A percentile compares a stretch with the other conserved stretches of the same genome.
Conservation (phyloP, 768 basidiomycete genomes). For the Tulasnella sp. region DNA sequence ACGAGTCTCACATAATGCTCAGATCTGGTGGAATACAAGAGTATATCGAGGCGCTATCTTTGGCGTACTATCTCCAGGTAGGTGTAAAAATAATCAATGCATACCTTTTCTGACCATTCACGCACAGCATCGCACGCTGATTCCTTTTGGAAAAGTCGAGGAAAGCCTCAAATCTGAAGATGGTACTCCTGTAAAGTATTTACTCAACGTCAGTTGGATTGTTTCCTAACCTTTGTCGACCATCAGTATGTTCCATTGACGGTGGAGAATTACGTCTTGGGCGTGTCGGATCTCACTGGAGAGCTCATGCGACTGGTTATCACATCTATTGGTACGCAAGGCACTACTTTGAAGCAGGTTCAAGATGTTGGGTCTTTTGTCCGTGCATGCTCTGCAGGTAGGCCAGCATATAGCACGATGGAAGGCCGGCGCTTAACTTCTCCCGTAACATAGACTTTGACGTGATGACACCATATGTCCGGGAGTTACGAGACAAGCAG, state of each 20-base stretch:
- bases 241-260: constrained; percentile 65
- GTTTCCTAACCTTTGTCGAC: neutral
- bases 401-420: constrained; percentile 19
- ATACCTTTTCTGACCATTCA: no score
- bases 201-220: neutral
- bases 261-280: constrained; percentile 78
- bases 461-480: constrained; percentile 53
- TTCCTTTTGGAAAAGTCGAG: constrained; percentile 61
- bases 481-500: constrained; percentile 79
- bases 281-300: constrained; percentile 88
- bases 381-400: constrained; percentile 59
- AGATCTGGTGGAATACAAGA: constrained; percentile 64
- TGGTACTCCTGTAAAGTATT: constrained; percentile 48
- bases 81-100: neutral
- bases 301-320: constrained; percentile 96
- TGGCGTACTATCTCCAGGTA: constrained; percentile 67
- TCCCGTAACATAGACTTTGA: constrained; percentile 53
- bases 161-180: constrained; percentile 46
- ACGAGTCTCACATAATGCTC: constrained; percentile 9
- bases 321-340: constrained; percentile 57
- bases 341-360: constrained; percentile 36
- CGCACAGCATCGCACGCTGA: constrained; percentile 33
- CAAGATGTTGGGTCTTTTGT: constrained; percentile 59
- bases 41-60: constrained; percentile 88
- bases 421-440: neutral